phyloP scores from a whole-genome alignment of 148 eudicot species.

The Persicaria maculosa region DNA sequence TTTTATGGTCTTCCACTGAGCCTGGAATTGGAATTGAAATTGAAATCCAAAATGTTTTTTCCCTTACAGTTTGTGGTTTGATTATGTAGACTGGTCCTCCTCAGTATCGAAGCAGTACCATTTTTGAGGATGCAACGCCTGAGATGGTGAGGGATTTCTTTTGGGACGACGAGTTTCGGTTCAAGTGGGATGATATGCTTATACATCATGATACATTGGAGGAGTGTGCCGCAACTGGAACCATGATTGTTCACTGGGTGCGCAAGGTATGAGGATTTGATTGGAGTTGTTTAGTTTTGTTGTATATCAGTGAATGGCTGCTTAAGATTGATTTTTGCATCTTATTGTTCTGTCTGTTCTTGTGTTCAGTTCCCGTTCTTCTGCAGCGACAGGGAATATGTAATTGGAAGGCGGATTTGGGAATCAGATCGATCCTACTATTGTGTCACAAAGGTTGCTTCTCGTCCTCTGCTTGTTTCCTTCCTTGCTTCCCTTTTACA shows the following conservation, averaged over 20 bases:
- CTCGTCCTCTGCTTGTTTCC: not conserved
- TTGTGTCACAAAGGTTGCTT: constrained; percentile 84
- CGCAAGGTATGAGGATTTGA: constrained; percentile 37
- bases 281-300: not conserved
- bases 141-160: constrained; percentile 58
- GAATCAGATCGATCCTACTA: constrained; percentile 69
- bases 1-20: constrained; percentile 25
- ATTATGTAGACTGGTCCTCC: constrained; percentile 10
- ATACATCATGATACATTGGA: constrained; percentile 34
- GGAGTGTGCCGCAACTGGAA: constrained; percentile 36
- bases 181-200: constrained; percentile 62
- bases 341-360: not conserved
- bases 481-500: not conserved
- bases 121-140: constrained; percentile 48
- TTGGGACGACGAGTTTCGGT: constrained; percentile 59
- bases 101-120: constrained; percentile 38
- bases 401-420: constrained; percentile 88
- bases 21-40: constrained; percentile 43
- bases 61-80: not conserved
- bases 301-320: not conserved
- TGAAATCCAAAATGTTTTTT: constrained; percentile 35
- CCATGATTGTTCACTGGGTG: constrained; percentile 54
- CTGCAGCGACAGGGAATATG: constrained; percentile 96
- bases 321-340: not conserved
- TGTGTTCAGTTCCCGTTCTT: constrained; percentile 84